A percentile compares a stretch with the other conserved stretches of the same genome.
phyloP scores from a whole-genome alignment of 495 filamentous ascomycete genomes.

The Aspergillus panamensis region DNA sequence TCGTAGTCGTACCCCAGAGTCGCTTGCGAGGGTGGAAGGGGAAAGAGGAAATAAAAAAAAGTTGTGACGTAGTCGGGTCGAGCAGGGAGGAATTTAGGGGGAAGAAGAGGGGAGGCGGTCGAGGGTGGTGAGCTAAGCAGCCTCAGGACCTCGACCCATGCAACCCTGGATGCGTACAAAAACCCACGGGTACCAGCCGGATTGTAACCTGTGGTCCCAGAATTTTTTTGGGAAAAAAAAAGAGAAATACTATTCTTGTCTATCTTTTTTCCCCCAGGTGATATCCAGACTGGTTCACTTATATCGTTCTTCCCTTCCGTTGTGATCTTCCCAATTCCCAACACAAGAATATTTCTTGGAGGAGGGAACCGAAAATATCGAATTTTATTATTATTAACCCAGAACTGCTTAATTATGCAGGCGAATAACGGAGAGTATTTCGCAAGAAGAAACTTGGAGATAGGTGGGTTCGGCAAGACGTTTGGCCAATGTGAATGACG shows the following conservation, averaged over 20 bases:
- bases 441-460: slow-evolving; percentile 22
- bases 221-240: not conserved
- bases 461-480: slow-evolving; percentile 25
- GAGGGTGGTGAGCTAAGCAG: slow-evolving; percentile 25
- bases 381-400: slow-evolving; percentile 9
- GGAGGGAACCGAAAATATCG: slow-evolving; percentile 8
- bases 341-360: slow-evolving; percentile 2
- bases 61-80: slow-evolving; percentile 38
- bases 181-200: slow-evolving; percentile 20
- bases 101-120: slow-evolving; percentile 26
- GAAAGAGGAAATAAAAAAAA: slow-evolving; percentile 26
- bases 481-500: slow-evolving; percentile 24
- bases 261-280: slow-evolving; percentile 11
- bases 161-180: slow-evolving; percentile 28
- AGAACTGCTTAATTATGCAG: slow-evolving; percentile 18
- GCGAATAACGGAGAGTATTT: slow-evolving; percentile 14
- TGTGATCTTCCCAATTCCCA: not conserved
- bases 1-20: slow-evolving; percentile 10
- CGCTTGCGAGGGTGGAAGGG: slow-evolving; percentile 15
- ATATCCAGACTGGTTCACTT: slow-evolving; percentile 5
- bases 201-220: slow-evolving; percentile 18
- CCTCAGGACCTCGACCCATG: slow-evolving; percentile 21
- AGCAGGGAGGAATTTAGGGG: slow-evolving; percentile 27
- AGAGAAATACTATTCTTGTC: not conserved
- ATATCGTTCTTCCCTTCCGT: slow-evolving; percentile 2